These are phyloP conservation scores for Strobilomyces dryophilus DNA, from an alignment of 768 basidiomycete genomes.

Conservation along the genomic window DNA sequence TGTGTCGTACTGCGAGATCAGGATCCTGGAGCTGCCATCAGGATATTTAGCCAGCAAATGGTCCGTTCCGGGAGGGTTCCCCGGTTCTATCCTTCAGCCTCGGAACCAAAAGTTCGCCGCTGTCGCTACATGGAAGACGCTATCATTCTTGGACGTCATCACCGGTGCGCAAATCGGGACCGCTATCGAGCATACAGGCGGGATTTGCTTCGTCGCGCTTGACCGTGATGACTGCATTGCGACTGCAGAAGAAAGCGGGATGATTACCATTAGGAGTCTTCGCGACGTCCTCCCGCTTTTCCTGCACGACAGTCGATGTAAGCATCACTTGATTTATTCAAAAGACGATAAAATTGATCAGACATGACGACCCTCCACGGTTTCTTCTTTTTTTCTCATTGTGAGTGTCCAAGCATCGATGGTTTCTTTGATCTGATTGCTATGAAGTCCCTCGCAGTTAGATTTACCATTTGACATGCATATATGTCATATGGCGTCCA, in stretches of 20 bases:
- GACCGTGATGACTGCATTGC: constrained; percentile 1
- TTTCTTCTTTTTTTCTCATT: neutral
- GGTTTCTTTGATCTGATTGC: too few species aligned
- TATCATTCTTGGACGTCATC: neutral
- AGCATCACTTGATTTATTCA: neutral
- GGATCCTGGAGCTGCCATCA: neutral
- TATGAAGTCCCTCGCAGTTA: neutral
- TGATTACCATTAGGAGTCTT: neutral
- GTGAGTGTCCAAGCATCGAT: neutral
- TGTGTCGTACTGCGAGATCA: neutral
- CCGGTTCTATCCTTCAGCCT: neutral
- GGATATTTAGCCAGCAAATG: neutral
- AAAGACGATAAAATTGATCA: neutral
- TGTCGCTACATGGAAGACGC: fast-evolving
- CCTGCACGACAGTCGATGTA: neutral
- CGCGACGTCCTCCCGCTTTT: neutral
- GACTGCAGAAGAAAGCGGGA: neutral
- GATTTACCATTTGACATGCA: neutral
- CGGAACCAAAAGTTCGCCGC: neutral
- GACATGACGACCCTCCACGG: too few species aligned
- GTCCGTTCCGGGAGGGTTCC: neutral
- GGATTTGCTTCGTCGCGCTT: neutral
- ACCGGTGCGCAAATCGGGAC: neutral
- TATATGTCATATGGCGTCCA: neutral
- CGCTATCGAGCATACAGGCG: neutral